Base-by-base conservation (phyloP, 139 green algal genomes). In the Zygnema cylindricum region DNA sequence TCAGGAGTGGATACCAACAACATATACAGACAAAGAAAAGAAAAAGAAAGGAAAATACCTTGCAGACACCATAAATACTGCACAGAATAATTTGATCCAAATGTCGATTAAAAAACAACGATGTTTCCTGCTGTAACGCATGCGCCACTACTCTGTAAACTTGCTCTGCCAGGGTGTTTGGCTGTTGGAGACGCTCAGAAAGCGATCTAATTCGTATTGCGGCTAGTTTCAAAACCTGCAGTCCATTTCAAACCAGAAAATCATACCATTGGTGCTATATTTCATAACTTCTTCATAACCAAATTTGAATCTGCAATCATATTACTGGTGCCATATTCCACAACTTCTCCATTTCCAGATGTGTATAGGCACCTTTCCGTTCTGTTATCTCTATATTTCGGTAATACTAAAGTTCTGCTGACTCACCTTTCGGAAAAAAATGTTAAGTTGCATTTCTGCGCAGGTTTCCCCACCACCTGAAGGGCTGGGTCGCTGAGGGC, bases 1-100 rank as follows among this genome's bases (percentile, higher is more conserved):
- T n/a, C n/a, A n/a, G n/a, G n/a, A n/a, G n/a, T n/a, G n/a, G n/a
- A n/a, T n/a, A n/a, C n/a, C n/a, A n/a, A n/a, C 57, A 25, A 73
- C 30, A 42, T 76, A 88, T 73, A 30, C 57, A 25, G 57, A 73
- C 30, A 73, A 30, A 73, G 57, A 25, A 73, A 30, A 35, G 30
- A 35, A 35, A 25, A 73, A 30, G 25, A 35, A 25, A 35, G 57
- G 57, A 73, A 25, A 57, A 3, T 22, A 98, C 96, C 91, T 98
- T 98, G 95, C 94, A 97, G 84, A 95, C 95, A 42, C 96, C 96
- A 85, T 98, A 98, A 55, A 98, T 87, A 16, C 93, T 90, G 36
- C 88, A 95, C 35, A 98, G 94, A 38, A 98, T 76, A 11, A 98
- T 63, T 91, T 98, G 96, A 90, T 98, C 96, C 39, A 98, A 49